Conservation (phyloP, 768 basidiomycete genomes). For the Mycena galericulata region DNA sequence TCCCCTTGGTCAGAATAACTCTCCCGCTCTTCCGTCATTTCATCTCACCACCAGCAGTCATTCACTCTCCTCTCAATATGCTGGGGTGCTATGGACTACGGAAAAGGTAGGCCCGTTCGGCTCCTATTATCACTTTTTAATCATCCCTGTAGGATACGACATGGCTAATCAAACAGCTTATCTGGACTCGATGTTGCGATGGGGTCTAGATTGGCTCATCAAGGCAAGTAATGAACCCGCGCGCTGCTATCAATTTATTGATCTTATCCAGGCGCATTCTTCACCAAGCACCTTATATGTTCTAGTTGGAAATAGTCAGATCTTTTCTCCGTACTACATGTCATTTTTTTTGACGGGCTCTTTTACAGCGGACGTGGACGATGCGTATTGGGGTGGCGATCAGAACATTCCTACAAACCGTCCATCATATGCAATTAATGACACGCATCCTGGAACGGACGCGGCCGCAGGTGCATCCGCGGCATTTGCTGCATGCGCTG, state of each 20-base stretch:
- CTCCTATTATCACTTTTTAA: constrained; percentile 1
- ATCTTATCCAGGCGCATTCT: constrained; percentile 77
- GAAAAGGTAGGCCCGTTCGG: constrained; percentile 63
- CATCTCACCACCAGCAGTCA: constrained; percentile 56
- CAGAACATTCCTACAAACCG: constrained; percentile 79
- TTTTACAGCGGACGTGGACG: constrained; percentile 66
- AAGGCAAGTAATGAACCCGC: constrained; percentile 61
- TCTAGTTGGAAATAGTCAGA: constrained; percentile 75
- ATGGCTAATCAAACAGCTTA: constrained; percentile 89
- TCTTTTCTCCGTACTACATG: neutral
- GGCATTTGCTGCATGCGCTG: constrained; percentile 89
- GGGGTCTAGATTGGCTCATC: constrained; percentile 93
- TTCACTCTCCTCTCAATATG: constrained; percentile 88
- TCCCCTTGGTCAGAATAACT: constrained; percentile 72
- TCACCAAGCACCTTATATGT: constrained; percentile 78
- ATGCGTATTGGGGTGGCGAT: constrained; percentile 93
- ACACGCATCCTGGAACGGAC: constrained; percentile 88
- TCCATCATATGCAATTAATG: constrained; percentile 83
- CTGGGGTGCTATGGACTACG: constrained; percentile 91
- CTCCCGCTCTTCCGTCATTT: neutral
- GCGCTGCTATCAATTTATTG: neutral
- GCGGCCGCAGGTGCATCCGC: constrained; percentile 87
- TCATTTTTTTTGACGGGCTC: neutral
- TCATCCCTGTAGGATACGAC: constrained; percentile 72
- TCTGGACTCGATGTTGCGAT: constrained; percentile 91